Base-by-base conservation (phyloP, 805 yeast species). In the Huiozyma naganishii region DNA sequence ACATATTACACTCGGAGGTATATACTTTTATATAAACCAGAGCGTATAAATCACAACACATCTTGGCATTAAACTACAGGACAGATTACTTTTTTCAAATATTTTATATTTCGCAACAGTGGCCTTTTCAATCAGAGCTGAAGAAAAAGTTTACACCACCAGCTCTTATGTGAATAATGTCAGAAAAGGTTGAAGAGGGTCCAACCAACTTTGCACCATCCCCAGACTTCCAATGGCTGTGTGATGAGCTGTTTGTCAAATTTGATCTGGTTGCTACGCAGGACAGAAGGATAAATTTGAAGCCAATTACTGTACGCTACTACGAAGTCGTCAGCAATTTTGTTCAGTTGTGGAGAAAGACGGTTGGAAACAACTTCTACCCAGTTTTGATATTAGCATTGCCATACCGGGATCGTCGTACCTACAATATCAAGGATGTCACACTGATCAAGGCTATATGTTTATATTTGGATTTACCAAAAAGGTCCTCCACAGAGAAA, bases 351-450 rank as follows among this genome's bases (percentile, higher is more conserved):
- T 81, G 83, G 82, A 60, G 78, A 33, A 52, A 50, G 11, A 61
- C 68, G 1, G 79, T 80, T 0, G 87, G 87, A 0, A 60, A 69
- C 12, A 73, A 88, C 58, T 70, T 88, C 3, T 79, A 72, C 51
- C 89, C 90, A 0, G 80, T 80, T 1, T 67, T 83, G 11, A 65
- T 78, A 30, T 66, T 88, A 40, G 65, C 73, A 1, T 59, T 82
- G 28, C 87, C 94, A 0, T 72, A 77, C 42, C 68, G 76, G 41
- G 95, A 85, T 51, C 65, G 71, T 27, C 64, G 88, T 36, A 61
- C 71, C 36, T 85, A 79, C 58, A 71, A 76, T 48, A 66, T 85
- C 36, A 79, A 77, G 55, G 95, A 88, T 48, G 65, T 67, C 13
- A 70, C 76, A 0, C 59, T 89, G 32, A 83, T 80, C 0, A 66